Conservation (phyloP, 345 rosid species). For the Cochlearia excelsa region DNA sequence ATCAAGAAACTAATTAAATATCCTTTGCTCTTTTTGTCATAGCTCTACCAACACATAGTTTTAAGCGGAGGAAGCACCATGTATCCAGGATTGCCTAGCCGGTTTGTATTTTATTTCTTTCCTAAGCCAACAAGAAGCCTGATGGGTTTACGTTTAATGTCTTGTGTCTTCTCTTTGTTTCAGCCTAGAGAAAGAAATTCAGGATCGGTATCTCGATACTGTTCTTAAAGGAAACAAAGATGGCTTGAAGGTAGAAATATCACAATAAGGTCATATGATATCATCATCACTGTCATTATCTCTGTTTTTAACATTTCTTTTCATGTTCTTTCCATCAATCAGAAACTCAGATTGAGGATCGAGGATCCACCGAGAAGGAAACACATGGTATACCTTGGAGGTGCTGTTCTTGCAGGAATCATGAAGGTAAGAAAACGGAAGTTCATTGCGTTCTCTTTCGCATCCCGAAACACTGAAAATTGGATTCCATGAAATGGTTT, state of each 20-base stretch:
- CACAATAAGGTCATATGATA: neutral
- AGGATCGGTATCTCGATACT: slow-evolving; percentile 77
- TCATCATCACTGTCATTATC: neutral
- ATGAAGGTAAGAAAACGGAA: slow-evolving; percentile 60
- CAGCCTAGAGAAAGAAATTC: slow-evolving; percentile 93
- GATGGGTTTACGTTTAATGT: neutral
- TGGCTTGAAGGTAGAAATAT: slow-evolving; percentile 72
- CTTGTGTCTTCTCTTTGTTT: slow-evolving; percentile 27
- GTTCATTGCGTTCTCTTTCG: slow-evolving; percentile 17
- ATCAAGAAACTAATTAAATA: slow-evolving; percentile 1
- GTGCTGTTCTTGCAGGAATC: slow-evolving; percentile 97
- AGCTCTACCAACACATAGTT: slow-evolving; percentile 97
- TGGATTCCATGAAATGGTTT: slow-evolving; percentile 1
- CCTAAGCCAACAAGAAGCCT: slow-evolving; percentile 13
- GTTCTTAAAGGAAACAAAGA: slow-evolving; percentile 96
- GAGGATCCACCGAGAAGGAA: slow-evolving; percentile 99
- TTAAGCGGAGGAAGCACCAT: slow-evolving; percentile 99
- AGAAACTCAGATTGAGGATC: slow-evolving; percentile 80
- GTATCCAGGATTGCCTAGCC: slow-evolving; percentile 98
- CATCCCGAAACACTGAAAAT: neutral
- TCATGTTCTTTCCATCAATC: slow-evolving; percentile 12
- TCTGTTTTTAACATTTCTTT: neutral
- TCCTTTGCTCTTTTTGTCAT: slow-evolving; percentile 29
- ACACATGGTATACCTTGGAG: slow-evolving; percentile 99
- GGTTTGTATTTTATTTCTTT: slow-evolving; percentile 39